These are phyloP conservation scores for Venturia oleaginea DNA, from an alignment of 2,329 filamentous ascomycete genomes.

Conservation along the genomic window DNA sequence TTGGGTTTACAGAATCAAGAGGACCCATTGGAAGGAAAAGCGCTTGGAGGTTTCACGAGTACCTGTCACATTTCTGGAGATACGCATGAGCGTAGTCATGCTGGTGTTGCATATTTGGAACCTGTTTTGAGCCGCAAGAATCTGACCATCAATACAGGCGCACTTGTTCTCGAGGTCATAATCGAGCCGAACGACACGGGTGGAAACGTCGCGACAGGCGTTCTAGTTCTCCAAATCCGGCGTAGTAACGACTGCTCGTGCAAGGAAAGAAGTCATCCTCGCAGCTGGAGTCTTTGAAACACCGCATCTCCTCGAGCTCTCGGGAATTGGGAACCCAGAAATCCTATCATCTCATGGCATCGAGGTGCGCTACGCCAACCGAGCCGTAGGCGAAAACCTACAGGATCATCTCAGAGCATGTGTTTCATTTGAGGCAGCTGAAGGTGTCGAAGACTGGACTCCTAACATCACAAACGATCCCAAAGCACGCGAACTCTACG, in stretches of 20 bases:
- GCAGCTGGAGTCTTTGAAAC: conserved; percentile 1
- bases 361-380: not conserved
- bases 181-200: not conserved
- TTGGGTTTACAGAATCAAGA: not conserved
- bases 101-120: not conserved
- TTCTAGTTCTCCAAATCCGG: not conserved
- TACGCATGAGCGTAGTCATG: not conserved
- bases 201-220: not conserved
- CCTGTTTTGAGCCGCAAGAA: not conserved
- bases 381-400: conserved; percentile 9
- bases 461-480: conserved; percentile 4
- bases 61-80: not conserved
- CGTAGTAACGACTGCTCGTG: not conserved
- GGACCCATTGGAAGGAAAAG: not conserved
- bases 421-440: not conserved
- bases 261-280: conserved; percentile 10
- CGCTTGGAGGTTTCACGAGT: not conserved
- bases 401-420: conserved; percentile 1
- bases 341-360: not conserved
- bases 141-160: not conserved
- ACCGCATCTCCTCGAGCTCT: conserved; percentile 11
- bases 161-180: not conserved
- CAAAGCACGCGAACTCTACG: not conserved
- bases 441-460: not conserved
- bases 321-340: conserved; percentile 3